Evolutionary conservation across 176 grass and related monocot species (phyloP), one percentile per base, ranked within the genome.

Genomic region (Triticum timopheevii): DNA sequence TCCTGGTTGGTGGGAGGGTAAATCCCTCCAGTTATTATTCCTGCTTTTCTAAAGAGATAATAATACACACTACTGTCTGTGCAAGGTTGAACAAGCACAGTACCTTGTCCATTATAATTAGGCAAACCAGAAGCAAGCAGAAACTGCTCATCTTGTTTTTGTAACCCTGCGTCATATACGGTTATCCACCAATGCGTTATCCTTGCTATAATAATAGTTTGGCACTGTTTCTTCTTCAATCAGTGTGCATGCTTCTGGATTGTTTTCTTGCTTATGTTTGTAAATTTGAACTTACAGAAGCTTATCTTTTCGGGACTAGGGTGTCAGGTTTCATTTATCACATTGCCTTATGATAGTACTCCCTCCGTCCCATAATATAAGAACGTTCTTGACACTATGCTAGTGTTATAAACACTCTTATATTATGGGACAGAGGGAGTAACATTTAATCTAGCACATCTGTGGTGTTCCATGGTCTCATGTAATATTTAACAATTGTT

Each of bases 281-380:
- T 75, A n/a, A 34, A 61, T 44, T 67, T 13, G 42, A 76, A 81
- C 17, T 28, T 75, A 13, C 24, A 85, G 28, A 22, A 88, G 74
- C 78, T 75, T 87, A 24, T 87, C 12, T 81, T 81, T 72, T 83
- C 25, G 20, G 56, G 19, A 59, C 56, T 59, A 59, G 56, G 56
- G 22, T 59, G 56, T 59, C 56, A 59, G 56, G 56, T 59, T 59
- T 59, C 56, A 59, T 59, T 59, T 59, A 59, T 59, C 7, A 22
- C 56, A 59, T 22, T 22, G 6, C 56, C 19, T 8, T 59, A 59
- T 22, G 56, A 59, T 59, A 59, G 56, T 31, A 31, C 31, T 31
- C 31, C 31, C 31, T 31, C 31, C 31, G 31, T 31, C 31, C 31
- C 31, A 31, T 31, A 31, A 31, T 31, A 31, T 31, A 31, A 3